phyloP scores from a whole-genome alignment of 108 stramenopile species.

The Aurantiochytrium sp. region DNA sequence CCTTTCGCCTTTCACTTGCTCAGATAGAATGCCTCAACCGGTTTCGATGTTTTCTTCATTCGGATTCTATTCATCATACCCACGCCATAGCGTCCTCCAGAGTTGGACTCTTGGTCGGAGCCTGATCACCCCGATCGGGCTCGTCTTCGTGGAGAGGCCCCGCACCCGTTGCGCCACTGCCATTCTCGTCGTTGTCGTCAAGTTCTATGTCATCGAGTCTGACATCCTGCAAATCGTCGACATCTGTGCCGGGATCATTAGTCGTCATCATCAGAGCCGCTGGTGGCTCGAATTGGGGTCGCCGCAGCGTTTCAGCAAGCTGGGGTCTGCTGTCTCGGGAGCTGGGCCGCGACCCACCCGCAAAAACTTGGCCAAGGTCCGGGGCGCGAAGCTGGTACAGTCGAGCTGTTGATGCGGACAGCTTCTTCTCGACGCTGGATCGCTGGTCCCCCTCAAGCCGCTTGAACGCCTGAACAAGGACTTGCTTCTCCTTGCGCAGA shows the following conservation, averaged over 20 bases:
- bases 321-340: no score
- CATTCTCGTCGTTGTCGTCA: no score
- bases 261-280: no score
- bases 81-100: neutral
- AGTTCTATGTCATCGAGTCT: no score
- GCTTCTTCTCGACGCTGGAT: neutral
- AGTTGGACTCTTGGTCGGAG: neutral
- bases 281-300: no score
- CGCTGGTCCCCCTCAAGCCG: neutral
- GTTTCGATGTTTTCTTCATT: neutral
- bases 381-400: neutral
- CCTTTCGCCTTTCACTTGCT: neutral
- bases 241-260: no score
- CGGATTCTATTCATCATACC: neutral
- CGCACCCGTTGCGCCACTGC: no score
- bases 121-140: neutral
- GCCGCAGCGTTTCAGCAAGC: no score
- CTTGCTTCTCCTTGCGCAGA: neutral
- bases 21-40: neutral
- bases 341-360: no score
- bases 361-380: neutral
- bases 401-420: neutral
- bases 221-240: no score
- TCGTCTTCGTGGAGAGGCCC: neutral
- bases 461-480: neutral